Evolutionary conservation across 108 stramenopile genomes (phyloP).

Genomic region (Cylindrotheca closterium): DNA sequence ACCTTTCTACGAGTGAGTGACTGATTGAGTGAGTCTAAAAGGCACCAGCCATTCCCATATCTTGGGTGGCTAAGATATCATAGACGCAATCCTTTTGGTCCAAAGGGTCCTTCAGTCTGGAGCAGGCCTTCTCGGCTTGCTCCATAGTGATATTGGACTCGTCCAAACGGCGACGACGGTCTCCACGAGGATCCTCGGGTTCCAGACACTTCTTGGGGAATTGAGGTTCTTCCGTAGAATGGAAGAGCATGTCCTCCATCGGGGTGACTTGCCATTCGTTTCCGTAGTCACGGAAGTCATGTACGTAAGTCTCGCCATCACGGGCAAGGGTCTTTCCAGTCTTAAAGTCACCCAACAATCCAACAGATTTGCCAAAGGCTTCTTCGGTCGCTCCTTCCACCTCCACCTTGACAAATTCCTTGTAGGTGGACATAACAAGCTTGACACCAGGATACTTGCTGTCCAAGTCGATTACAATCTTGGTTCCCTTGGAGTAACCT

Average conservation of each 20-base stretch:
- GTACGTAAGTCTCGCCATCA: neutral
- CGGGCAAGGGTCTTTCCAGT: neutral
- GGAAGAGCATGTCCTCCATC: neutral
- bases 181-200: constrained; percentile 1
- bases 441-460: neutral
- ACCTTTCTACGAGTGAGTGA: no score
- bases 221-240: neutral
- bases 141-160: neutral
- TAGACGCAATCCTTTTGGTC: neutral
- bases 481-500: neutral
- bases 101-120: neutral
- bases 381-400: neutral
- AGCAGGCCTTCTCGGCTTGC: neutral
- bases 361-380: neutral
- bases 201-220: neutral
- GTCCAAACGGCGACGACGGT: neutral
- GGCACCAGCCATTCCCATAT: neutral
- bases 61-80: neutral
- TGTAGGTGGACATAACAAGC: neutral
- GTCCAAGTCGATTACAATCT: neutral
- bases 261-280: neutral
- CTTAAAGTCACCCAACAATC: neutral
- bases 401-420: neutral
- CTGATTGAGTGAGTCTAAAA: no score
- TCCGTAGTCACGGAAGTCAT: neutral